Conservation (phyloP, 2,329 filamentous ascomycete genomes). For the Phaeosphaeriaceae sp. region DNA sequence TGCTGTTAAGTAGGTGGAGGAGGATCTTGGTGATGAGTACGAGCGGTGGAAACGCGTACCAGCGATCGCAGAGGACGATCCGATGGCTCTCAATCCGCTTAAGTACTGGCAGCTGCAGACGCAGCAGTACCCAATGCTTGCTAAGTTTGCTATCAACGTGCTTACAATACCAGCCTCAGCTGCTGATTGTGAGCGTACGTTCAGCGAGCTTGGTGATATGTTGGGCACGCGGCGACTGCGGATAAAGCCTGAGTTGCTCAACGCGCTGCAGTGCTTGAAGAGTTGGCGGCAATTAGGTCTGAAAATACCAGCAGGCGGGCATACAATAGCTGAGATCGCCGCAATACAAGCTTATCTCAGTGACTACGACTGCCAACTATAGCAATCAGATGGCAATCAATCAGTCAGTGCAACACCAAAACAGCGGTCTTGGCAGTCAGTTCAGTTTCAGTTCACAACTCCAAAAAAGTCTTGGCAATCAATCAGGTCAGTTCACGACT, state of each 20-base stretch:
- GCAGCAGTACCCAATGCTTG: background rate
- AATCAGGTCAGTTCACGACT: too few species aligned
- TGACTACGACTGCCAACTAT: background rate
- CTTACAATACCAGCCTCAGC: conserved; percentile 2
- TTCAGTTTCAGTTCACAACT: too few species aligned
- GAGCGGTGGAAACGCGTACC: background rate
- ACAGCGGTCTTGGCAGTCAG: background rate
- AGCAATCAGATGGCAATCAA: background rate
- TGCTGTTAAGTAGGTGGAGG: too few species aligned
- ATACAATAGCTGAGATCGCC: background rate
- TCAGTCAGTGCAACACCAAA: background rate
- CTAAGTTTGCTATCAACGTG: conserved; percentile 4
- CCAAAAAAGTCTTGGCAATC: too few species aligned
- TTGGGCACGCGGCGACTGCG: background rate
- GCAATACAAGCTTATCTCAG: conserved; percentile 1
- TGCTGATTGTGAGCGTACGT: background rate
- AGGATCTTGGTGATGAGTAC: too few species aligned
- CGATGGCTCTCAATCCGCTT: background rate
- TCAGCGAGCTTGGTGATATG: background rate
- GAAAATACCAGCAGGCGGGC: conserved; percentile 1
- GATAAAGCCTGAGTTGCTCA: conserved; percentile 4
- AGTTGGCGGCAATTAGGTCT: background rate
- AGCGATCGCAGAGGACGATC: conserved; percentile 1
- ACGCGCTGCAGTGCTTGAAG: conserved; percentile 5
- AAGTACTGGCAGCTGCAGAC: conserved; percentile 3